Evolutionary conservation across 805 yeast genomes (phyloP).

Genomic region (Kodamaea leandrae): DNA sequence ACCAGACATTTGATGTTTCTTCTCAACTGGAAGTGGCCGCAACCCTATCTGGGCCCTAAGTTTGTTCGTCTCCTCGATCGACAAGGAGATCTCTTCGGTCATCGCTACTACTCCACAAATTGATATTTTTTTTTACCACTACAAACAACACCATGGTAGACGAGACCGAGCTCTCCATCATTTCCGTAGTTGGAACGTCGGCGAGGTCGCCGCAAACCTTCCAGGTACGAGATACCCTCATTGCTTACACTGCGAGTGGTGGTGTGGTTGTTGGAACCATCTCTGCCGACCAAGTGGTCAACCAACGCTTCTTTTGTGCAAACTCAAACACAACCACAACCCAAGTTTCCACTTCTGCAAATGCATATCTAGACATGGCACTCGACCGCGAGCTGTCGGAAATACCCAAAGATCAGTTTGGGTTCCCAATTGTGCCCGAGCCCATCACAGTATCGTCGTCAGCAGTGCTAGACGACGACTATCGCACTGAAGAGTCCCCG

Average conservation of each 20-base stretch:
- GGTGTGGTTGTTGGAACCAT: constrained; percentile 53
- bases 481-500: constrained; percentile 13
- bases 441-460: constrained; percentile 19
- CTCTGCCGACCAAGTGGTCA: constrained; percentile 15
- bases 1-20: not conserved
- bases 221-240: constrained; percentile 34
- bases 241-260: constrained; percentile 59
- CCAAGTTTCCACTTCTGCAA: constrained; percentile 17
- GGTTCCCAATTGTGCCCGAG: constrained; percentile 29
- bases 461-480: constrained; percentile 9
- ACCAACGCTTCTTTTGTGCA: constrained; percentile 55
- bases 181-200: constrained; percentile 43
- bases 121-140: not conserved
- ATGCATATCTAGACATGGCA: constrained; percentile 30
- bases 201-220: constrained; percentile 42
- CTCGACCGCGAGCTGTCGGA: constrained; percentile 8
- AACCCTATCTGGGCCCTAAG: constrained; percentile 40
- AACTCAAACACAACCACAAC: constrained; percentile 20
- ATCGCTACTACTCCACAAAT: constrained; percentile 2
- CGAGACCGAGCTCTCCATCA: constrained; percentile 12
- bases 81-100: constrained; percentile 6
- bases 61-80: constrained; percentile 39
- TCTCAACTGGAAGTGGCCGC: constrained; percentile 29
- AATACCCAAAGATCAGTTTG: constrained; percentile 31
- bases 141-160: constrained; percentile 1